Evolutionary conservation across 164 flowering plant genomes (phyloP).

Genomic region (Magnolia sinica): DNA sequence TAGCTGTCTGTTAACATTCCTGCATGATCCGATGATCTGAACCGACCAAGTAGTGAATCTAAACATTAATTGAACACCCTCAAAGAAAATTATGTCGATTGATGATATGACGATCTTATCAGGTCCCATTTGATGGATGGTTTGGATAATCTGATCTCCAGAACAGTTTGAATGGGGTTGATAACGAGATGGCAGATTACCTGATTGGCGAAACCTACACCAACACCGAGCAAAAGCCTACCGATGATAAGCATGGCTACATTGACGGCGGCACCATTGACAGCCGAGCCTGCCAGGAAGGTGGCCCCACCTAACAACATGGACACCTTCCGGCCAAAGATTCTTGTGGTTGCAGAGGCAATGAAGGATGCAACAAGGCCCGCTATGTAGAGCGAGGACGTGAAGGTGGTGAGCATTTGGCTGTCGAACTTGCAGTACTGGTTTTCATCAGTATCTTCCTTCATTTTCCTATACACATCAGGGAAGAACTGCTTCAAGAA

Average conservation of each 20-base stretch:
- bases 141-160: no score
- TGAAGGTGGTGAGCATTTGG: constrained; percentile 54
- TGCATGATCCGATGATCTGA: no score
- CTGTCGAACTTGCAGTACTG: constrained; percentile 39
- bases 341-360: constrained; percentile 30
- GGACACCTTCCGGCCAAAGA: constrained; percentile 51
- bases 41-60: no score
- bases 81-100: not conserved
- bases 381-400: constrained; percentile 64
- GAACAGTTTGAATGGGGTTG: no score
- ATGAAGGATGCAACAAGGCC: constrained; percentile 32
- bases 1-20: no score
- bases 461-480: constrained; percentile 43
- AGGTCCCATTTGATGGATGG: not conserved
- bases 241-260: constrained; percentile 31
- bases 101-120: not conserved
- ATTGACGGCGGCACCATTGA: constrained; percentile 37
- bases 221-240: constrained; percentile 34
- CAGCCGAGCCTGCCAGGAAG: constrained; percentile 52
- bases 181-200: not conserved
- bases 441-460: constrained; percentile 24
- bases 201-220: constrained; percentile 46
- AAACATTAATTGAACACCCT: no score
- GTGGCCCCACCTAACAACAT: constrained; percentile 50
- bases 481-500: constrained; percentile 32